These are phyloP conservation scores for Aspergillus incahuasiensis DNA, from an alignment of 495 filamentous ascomycete species.

Conservation along the genomic window DNA sequence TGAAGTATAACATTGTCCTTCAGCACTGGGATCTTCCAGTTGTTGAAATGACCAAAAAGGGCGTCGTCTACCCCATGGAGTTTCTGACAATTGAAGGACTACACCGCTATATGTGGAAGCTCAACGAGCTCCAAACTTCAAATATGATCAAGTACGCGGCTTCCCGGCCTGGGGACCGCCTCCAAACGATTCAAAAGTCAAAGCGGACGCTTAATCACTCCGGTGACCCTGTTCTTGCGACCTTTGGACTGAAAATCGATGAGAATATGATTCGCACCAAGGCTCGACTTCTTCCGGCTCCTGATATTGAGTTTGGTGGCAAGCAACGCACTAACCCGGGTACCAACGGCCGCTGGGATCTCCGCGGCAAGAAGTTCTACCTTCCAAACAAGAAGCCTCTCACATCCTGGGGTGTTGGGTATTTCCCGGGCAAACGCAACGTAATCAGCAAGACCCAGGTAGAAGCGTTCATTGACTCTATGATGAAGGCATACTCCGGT, in stretches of 20 bases:
- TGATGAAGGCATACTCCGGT: constrained; percentile 55
- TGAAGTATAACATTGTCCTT: constrained; percentile 58
- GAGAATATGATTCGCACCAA: constrained; percentile 56
- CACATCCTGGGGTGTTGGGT: constrained; percentile 65
- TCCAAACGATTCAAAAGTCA: constrained; percentile 56
- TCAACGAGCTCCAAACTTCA: constrained; percentile 60
- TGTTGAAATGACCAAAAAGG: constrained; percentile 62
- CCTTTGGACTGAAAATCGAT: constrained; percentile 66
- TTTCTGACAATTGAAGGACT: constrained; percentile 55
- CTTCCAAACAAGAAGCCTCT: constrained; percentile 53
- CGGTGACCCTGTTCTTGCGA: constrained; percentile 59
- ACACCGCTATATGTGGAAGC: constrained; percentile 76
- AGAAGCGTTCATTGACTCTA: constrained; percentile 52
- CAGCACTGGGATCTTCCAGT: constrained; percentile 57
- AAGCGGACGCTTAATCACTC: constrained; percentile 63
- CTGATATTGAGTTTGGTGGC: constrained; percentile 60
- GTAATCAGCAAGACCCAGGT: constrained; percentile 39
- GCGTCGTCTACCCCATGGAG: constrained; percentile 74
- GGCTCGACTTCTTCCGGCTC: constrained; percentile 66
- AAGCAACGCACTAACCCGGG: constrained; percentile 50
- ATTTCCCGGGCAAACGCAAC: constrained; percentile 41
- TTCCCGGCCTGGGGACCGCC: constrained; percentile 57
- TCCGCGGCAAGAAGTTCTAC: constrained; percentile 73
- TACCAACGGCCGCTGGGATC: constrained; percentile 73
- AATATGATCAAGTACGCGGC: constrained; percentile 88